Evolutionary conservation across 495 filamentous ascomycete species (phyloP).

Genomic region (Aspergillus nidulans): DNA sequence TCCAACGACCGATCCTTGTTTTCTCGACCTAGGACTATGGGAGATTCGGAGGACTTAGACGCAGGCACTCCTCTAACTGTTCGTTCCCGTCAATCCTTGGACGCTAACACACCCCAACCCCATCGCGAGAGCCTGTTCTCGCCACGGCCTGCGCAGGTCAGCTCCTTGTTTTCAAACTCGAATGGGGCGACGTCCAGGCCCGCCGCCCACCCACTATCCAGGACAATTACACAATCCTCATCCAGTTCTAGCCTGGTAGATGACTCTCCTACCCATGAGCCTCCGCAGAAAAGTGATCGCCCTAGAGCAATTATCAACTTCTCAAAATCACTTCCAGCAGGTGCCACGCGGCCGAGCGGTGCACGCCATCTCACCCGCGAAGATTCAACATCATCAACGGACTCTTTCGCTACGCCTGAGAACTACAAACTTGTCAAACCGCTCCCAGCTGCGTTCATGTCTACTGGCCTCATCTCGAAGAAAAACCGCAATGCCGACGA

Average conservation of each 20-base stretch:
- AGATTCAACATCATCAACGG: constrained; percentile 41
- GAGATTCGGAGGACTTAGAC: constrained; percentile 31
- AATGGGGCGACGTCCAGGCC: constrained; percentile 17
- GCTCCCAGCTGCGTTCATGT: constrained; percentile 82
- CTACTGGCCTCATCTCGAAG: constrained; percentile 92
- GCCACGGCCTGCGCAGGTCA: constrained; percentile 25
- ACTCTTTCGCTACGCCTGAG: constrained; percentile 73
- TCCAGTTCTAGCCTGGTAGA: constrained; percentile 71
- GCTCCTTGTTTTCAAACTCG: constrained; percentile 31
- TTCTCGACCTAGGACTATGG: constrained; percentile 38
- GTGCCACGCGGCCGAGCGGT: constrained; percentile 49
- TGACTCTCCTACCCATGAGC: constrained; percentile 69
- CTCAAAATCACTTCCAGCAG: constrained; percentile 73
- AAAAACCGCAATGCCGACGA: constrained; percentile 59
- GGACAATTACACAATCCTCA: constrained; percentile 77
- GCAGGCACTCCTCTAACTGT: constrained; percentile 36
- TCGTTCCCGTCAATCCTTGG: constrained; percentile 70
- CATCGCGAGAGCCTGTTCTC: constrained; percentile 62
- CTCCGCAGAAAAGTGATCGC: constrained; percentile 48
- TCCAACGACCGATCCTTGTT: constrained; percentile 60
- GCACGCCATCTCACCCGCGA: constrained; percentile 36
- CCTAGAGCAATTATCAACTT: constrained; percentile 60
- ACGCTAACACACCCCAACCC: constrained; percentile 60
- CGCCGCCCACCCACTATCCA: constrained; percentile 75
- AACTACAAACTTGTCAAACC: constrained; percentile 82